Base-by-base conservation (phyloP, 1,139 yeast genomes). In the Meyerozyma smithsonii region DNA sequence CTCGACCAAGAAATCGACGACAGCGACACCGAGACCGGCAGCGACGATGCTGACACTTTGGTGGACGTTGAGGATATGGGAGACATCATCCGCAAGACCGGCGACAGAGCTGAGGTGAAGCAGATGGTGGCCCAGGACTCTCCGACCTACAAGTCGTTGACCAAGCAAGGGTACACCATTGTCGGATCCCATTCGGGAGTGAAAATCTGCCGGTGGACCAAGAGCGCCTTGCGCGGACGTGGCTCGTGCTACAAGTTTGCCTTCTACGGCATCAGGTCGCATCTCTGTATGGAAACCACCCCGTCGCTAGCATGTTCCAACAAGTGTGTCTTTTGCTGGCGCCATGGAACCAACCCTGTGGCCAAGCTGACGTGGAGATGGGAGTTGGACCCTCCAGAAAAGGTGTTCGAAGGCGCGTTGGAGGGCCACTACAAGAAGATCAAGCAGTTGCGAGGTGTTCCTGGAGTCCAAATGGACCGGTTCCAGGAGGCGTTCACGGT, bases 131-230 rank as follows among this genome's bases (percentile, higher is more conserved):
- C 95, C 3, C 76, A 83, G 48, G 81, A 84, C 48, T 86, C 96
- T 1, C 97, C 97, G 10, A 90, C 97, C 1, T 89, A 66, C 59
- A 87, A 85, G 46, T 81, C 95, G 14, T 69, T 89, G 39, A 89
- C 96, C 1, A 89, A 89, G 53, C 97, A 89, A 63, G 97, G 97
- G 0, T 89, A 89, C 52, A 84, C 95, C 0, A 80, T 89, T 46
- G 95, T 89, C 28, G 97, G 97, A 11, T 82, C 95, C 0, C 97
- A 89, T 54, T 87, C 96, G 0, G 97, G 97, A 24, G 97, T 89
- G 36, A 89, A 89, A 59, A 87, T 90, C 36, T 89, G 97, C 58
- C 77, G 97, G 54, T 89, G 97, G 97, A 89, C 97, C 4, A 90
- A 90, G 57, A 84, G 94, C 46, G 97, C 96, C 1, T 70, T 89